These are phyloP conservation scores for Phascolomyces articulosus DNA, from an alignment of 371 early-diverging fungal genomes.

Conservation along the genomic window DNA sequence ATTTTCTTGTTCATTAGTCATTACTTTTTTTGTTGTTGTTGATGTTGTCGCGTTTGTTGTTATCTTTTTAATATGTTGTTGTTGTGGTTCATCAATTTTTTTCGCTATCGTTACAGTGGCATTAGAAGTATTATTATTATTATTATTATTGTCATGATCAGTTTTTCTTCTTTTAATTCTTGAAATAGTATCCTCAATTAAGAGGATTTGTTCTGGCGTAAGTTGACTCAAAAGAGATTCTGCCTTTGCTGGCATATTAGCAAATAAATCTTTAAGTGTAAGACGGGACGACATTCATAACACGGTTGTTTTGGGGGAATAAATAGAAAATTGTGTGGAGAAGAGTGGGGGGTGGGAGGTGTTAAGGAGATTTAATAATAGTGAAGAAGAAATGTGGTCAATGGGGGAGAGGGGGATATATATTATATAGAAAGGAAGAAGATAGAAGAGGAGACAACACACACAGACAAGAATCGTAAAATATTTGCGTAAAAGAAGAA, in stretches of 20 bases:
- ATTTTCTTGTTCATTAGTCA: constrained; percentile 3
- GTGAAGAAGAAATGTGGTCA: background rate
- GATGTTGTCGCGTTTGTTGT: constrained; percentile 2
- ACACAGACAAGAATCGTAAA: no score
- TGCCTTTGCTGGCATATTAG: constrained; percentile 33
- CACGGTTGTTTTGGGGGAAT: background rate
- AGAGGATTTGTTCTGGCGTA: constrained; percentile 36
- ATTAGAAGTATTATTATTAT: background rate
- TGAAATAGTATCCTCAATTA: constrained; percentile 40
- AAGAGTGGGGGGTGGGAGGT: constrained; percentile 3
- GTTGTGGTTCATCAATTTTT: background rate
- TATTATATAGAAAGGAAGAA: background rate
- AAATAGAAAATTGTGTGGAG: background rate
- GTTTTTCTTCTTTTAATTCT: constrained; percentile 43
- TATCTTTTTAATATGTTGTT: background rate
- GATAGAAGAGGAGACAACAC: background rate
- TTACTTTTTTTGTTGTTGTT: background rate
- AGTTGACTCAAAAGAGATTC: constrained; percentile 34
- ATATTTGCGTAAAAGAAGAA: no score
- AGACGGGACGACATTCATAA: constrained; percentile 17
- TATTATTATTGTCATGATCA: constrained; percentile 13
- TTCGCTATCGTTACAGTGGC: background rate
- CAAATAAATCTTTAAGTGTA: constrained; percentile 38
- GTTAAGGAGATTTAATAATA: constrained; percentile 1
- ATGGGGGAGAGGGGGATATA: background rate